Conservation (phyloP, 2,329 filamentous ascomycete species). For the Claviceps citrina region DNA sequence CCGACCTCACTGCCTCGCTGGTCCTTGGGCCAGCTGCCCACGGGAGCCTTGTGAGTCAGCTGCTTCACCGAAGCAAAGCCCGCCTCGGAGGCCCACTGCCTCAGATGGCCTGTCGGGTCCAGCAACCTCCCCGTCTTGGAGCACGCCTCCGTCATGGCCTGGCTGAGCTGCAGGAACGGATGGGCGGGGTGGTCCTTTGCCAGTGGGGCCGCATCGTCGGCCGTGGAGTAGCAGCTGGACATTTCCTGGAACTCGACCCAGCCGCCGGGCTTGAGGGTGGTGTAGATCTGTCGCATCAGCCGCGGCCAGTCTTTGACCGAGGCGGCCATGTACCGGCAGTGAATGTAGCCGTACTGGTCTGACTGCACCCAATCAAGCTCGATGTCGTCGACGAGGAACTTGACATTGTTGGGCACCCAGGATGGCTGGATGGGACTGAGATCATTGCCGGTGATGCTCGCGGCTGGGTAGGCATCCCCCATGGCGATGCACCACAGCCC, state of each 20-base stretch:
- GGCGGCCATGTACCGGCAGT: slow-evolving; percentile 20
- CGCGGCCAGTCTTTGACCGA: slow-evolving; percentile 18
- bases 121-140: slow-evolving; percentile 16
- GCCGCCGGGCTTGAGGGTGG: slow-evolving; percentile 29
- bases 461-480: slow-evolving; percentile 21
- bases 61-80: slow-evolving; percentile 23
- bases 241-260: slow-evolving; percentile 32
- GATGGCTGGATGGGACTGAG: slow-evolving; percentile 29
- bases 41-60: slow-evolving; percentile 18
- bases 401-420: slow-evolving; percentile 40
- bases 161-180: slow-evolving; percentile 18
- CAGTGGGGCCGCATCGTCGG: slow-evolving; percentile 21
- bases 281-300: slow-evolving; percentile 13
- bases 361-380: slow-evolving; percentile 36
- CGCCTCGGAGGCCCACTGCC: slow-evolving; percentile 15
- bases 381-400: slow-evolving; percentile 43
- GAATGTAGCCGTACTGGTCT: slow-evolving; percentile 18
- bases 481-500: slow-evolving; percentile 33
- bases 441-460: slow-evolving; percentile 24
- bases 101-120: slow-evolving; percentile 15
- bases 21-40: slow-evolving; percentile 25
- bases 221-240: slow-evolving; percentile 20
- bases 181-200: slow-evolving; percentile 14
- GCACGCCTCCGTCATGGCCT: slow-evolving; percentile 12
- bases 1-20: slow-evolving; percentile 25